Base-by-base conservation (phyloP, 2,329 filamentous ascomycete genomes). In the Alternaria gaisen region DNA sequence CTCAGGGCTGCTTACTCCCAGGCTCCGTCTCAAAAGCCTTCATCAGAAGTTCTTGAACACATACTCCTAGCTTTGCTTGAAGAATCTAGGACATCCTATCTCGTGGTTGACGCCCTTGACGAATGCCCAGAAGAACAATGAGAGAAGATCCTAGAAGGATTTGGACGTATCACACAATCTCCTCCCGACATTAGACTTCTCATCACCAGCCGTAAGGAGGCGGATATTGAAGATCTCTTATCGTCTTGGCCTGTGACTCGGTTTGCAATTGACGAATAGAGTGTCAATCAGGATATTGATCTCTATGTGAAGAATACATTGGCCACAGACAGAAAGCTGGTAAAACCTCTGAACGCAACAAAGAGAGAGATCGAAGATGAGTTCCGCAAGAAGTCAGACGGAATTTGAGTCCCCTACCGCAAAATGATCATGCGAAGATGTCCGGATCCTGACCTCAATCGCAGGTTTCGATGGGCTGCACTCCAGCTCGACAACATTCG, bases 391-490 rank as follows among this genome's bases (percentile, higher is more conserved):
- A 20, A 40, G 8, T 18, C 38, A 5, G 38, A 40, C 3, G 38
- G 38, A 18, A 40, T 40, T 9, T 6, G n/a, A 5, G 38, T 38
- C 12, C 16, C 12, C 11, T 34, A 5, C 12, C 14, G 1, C 0
- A 6, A 34, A 1, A 5, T 6, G 11, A 14, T 34, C 0, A 3
- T 34, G 1, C 12, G 5, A 34, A 11, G 1, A 14, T 34, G 0
- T 34, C 12, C 11, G 7, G 1, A 16, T 34, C 7, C 12, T 34
- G 32, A 34, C 11, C 14, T 16, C 1, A 3, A 14, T 0, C 0
- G 16, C 32, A 34, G 32, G 32, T 34, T 34, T 34, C 32, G 14
- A 34, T 34, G 32, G 32, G 32, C 32, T 2, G 32, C 32, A 14
- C 36, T 40, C n/a, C 36, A 40, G 9, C 36, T 40, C 36, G 6